These are phyloP conservation scores for Fusarium sp. DNA, from an alignment of 2,329 filamentous ascomycete species.

Conservation along the genomic window DNA sequence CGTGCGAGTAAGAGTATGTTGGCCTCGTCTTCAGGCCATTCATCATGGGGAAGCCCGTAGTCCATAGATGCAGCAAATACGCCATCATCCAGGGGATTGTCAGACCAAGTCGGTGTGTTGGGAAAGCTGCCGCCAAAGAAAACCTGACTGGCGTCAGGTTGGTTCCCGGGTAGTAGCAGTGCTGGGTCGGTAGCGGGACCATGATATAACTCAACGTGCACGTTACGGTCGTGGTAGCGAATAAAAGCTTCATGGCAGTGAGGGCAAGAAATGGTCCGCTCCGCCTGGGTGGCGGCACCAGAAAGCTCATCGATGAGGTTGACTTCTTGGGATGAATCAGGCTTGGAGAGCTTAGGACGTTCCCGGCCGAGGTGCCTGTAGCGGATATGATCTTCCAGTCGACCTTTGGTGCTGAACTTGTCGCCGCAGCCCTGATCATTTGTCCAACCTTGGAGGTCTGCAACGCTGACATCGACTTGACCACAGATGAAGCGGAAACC, in stretches of 20 bases:
- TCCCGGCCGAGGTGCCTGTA: constrained; percentile 77
- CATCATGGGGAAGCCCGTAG: constrained; percentile 48
- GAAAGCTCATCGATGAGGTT: constrained; percentile 56
- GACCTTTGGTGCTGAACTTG: constrained; percentile 78
- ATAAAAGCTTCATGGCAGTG: constrained; percentile 59
- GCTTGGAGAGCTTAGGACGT: constrained; percentile 51
- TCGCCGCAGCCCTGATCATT: constrained; percentile 75
- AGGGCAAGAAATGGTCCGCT: constrained; percentile 56
- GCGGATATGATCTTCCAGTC: constrained; percentile 84
- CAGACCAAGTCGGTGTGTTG: constrained; percentile 39
- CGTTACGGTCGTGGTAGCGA: constrained; percentile 60
- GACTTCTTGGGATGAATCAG: constrained; percentile 21
- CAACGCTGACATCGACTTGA: constrained; percentile 65
- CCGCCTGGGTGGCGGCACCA: constrained; percentile 52
- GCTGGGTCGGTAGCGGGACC: constrained; percentile 31
- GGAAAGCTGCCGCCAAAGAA: constrained; percentile 35
- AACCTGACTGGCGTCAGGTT: constrained; percentile 32
- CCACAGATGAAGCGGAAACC: constrained; percentile 84
- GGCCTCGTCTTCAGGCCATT: constrained; percentile 56
- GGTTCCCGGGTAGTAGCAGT: constrained; percentile 37
- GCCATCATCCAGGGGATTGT: constrained; percentile 41
- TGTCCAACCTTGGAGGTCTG: constrained; percentile 71
- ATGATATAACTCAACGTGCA: constrained; percentile 53
- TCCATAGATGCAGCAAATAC: constrained; percentile 50
- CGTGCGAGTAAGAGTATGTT: constrained; percentile 54